A percentile compares a stretch with the other conserved stretches of the same genome.
Evolutionary conservation across 352 stramenopile genomes (phyloP).

Genomic region (Phytophthora macrochlamydospora): DNA sequence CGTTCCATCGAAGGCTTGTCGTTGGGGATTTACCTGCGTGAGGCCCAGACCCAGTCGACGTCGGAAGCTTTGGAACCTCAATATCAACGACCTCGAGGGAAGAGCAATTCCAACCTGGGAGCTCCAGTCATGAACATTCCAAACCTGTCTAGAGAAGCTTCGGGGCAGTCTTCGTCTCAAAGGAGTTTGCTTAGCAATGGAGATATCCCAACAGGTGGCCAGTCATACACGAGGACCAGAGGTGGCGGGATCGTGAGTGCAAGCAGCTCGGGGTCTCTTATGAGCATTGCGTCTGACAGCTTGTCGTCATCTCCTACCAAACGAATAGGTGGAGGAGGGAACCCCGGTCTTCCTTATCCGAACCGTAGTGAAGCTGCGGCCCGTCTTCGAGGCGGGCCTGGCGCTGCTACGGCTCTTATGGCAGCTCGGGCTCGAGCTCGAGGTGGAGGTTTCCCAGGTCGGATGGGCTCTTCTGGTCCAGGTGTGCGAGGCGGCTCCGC

Average conservation of each 20-base stretch:
- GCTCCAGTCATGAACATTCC: slow-evolving; percentile 33
- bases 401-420: slow-evolving; percentile 73
- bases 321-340: slow-evolving; percentile 25
- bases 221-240: slow-evolving; percentile 17
- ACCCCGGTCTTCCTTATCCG: slow-evolving; percentile 24
- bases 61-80: slow-evolving; percentile 31
- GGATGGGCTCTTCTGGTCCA: slow-evolving; percentile 43
- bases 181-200: slow-evolving; percentile 38
- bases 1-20: slow-evolving; percentile 54
- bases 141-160: slow-evolving; percentile 53
- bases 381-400: slow-evolving; percentile 53
- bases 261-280: slow-evolving; percentile 14
- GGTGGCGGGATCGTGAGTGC: slow-evolving; percentile 37
- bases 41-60: slow-evolving; percentile 51
- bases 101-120: slow-evolving; percentile 38
- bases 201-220: slow-evolving; percentile 19
- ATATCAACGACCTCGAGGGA: slow-evolving; percentile 39
- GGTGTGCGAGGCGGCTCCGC: slow-evolving; percentile 31
- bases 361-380: slow-evolving; percentile 21
- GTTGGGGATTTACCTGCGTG: slow-evolving; percentile 60
- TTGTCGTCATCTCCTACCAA: slow-evolving; percentile 62
- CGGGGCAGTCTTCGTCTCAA: slow-evolving; percentile 53
- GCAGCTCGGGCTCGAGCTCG: slow-evolving; percentile 70
- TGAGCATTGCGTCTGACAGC: slow-evolving; percentile 29
- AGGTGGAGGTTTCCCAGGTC: slow-evolving; percentile 53